Base-by-base conservation (phyloP, 2,329 filamentous ascomycete species). In the Aspergillus sp. region DNA sequence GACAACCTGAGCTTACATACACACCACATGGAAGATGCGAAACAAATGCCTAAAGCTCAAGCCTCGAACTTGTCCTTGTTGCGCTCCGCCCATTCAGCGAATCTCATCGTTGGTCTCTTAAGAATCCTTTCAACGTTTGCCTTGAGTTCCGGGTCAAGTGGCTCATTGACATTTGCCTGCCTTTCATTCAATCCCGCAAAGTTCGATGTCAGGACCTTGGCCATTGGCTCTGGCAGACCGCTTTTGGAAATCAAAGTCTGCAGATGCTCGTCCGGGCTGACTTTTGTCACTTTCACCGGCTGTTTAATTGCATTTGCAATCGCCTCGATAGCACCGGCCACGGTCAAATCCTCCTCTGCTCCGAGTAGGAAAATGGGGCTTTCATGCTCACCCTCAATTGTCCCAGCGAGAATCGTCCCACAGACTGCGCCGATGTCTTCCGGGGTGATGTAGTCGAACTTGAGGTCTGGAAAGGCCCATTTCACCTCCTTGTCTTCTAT, bases 361-460 rank as follows among this genome's bases (percentile, higher is more conserved):
- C 63, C 63, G 8, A 66, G 31, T 43, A 73, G 59, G 51, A 62
- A 64, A 15, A 70, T 7, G 4, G 43, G 28, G 13, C 65, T 63
- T 19, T 72, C 69, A 22, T 75, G 68, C 4, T 58, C 62, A 8
- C 76, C 74, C 19, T 74, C 66, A 2, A 70, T 77, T 41, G 23
- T 48, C 5, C 50, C 54, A 1, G 56, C 63, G 2, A 83, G 71
- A 8, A 82, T 67, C 0, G 64, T 71, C 3, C 80, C 82, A 31
- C 66, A 66, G 2, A 82, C 81, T 19, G 69, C 65, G 11, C 83
- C 82, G 48, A 85, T 82, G 64, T 84, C 81, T 2, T 68, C 68
- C 0, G 79, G 77, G 0, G 76, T 66, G 53, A 84, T 78, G 23
- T 65, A 74, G 64, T 84, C 82, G 15, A 73, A 68, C 46, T 63